Evolutionary conservation across 2,329 filamentous ascomycete genomes (phyloP).

Genomic region (Zasmidium angulare): DNA sequence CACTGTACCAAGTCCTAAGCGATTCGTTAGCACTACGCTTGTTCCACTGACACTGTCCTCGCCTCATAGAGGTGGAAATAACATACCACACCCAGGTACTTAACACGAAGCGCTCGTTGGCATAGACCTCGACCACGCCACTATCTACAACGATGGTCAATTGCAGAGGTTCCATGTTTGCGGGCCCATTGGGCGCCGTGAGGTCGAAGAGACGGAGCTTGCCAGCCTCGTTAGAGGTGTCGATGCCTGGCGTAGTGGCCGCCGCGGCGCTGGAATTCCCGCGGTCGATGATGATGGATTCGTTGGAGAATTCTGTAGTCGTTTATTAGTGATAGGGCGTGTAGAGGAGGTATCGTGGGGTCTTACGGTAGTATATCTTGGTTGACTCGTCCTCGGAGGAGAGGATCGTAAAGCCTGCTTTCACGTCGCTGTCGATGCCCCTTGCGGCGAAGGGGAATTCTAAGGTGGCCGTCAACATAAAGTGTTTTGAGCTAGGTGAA

Average conservation of each 20-base stretch:
- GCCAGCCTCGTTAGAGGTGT: constrained; percentile 40
- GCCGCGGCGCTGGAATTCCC: constrained; percentile 44
- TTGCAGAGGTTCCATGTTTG: background rate
- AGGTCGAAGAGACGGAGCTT: constrained; percentile 45
- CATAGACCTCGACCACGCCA: background rate
- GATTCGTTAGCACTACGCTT: no score
- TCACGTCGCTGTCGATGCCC: constrained; percentile 29
- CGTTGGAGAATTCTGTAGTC: constrained; percentile 42
- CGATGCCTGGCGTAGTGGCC: constrained; percentile 40
- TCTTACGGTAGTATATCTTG: constrained; percentile 41
- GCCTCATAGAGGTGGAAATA: no score
- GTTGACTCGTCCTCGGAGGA: constrained; percentile 43
- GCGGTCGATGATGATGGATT: constrained; percentile 44
- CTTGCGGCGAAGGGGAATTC: constrained; percentile 40
- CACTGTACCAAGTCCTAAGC: background rate
- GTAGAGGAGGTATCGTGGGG: background rate
- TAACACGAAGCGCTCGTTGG: background rate
- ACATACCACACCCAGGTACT: background rate
- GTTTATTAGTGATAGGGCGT: background rate
- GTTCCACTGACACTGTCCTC: no score
- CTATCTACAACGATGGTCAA: background rate
- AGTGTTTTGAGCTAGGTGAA: constrained; percentile 40
- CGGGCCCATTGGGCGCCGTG: background rate
- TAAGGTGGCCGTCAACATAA: constrained; percentile 39
- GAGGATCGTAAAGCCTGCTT: constrained; percentile 45